phyloP scores from a whole-genome alignment of 163 green algal species.

The Chloroidium sp. region DNA sequence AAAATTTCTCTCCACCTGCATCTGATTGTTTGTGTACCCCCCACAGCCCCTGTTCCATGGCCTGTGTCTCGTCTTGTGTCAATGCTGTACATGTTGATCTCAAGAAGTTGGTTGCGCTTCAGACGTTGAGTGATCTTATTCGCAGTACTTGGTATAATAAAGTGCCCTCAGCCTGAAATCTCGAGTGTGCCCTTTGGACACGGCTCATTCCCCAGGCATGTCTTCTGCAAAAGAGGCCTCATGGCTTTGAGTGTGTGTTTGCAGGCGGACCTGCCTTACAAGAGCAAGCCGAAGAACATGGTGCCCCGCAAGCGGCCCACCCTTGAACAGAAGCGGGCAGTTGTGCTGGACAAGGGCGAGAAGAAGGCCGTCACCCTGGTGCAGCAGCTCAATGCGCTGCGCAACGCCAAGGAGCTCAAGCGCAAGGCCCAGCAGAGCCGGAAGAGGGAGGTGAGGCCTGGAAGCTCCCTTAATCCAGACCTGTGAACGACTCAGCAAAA shows the following conservation, averaged over 20 bases:
- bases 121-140: too few species aligned
- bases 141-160: too few species aligned
- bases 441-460: constrained; percentile 19
- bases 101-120: background rate
- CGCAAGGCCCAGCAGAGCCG: constrained; percentile 26
- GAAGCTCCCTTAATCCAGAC: background rate
- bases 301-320: constrained; percentile 73
- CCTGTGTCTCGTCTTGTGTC: too few species aligned
- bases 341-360: constrained; percentile 77
- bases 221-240: too few species aligned
- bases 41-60: too few species aligned
- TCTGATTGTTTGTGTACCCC: too few species aligned
- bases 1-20: too few species aligned
- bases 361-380: constrained; percentile 58
- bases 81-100: background rate
- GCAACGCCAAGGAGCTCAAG: constrained; percentile 44
- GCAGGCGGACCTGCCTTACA: constrained; percentile 90
- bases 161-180: too few species aligned
- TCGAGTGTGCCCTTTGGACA: too few species aligned
- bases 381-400: constrained; percentile 87
- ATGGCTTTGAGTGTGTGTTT: constrained; percentile 4
- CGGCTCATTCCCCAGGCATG: too few species aligned
- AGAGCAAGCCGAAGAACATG: constrained; percentile 93
- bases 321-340: constrained; percentile 81
- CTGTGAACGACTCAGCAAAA: background rate